A percentile compares a stretch with the other conserved stretches of the same genome.
These are phyloP conservation scores for Fomitopsis pulvina DNA, from an alignment of 768 basidiomycete genomes.

Conservation along the genomic window DNA sequence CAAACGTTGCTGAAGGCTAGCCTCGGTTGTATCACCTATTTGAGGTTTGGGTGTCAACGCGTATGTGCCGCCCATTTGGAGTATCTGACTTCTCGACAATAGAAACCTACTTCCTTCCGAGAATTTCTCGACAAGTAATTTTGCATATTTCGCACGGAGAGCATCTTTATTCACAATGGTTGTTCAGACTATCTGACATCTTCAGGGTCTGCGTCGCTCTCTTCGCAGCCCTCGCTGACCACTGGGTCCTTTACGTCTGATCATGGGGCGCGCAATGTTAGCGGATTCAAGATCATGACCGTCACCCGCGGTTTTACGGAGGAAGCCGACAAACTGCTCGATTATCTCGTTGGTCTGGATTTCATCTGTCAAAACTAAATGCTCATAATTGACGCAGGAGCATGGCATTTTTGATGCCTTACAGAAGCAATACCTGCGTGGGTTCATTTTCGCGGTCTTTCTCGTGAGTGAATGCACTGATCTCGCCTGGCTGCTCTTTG, in stretches of 20 bases:
- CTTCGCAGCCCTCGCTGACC: conserved; percentile 24
- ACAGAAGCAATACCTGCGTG: conserved; percentile 76
- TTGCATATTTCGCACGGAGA: not conserved
- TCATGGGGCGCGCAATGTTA: conserved; percentile 37
- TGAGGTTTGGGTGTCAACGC: conserved; percentile 41
- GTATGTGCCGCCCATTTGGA: conserved; percentile 7
- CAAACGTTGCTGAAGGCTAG: conserved; percentile 69
- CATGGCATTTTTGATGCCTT: conserved; percentile 83
- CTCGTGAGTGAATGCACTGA: conserved; percentile 41
- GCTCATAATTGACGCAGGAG: conserved; percentile 43
- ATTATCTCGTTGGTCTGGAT: conserved; percentile 58
- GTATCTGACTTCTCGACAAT: not conserved
- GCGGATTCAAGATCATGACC: conserved; percentile 65
- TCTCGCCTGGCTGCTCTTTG: not conserved
- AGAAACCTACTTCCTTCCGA: conserved; percentile 76
- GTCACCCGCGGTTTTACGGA: conserved; percentile 74
- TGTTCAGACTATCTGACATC: conserved; percentile 49
- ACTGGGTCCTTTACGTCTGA: conserved; percentile 32
- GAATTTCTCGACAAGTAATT: conserved; percentile 64
- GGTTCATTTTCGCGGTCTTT: conserved; percentile 83
- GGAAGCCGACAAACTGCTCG: conserved; percentile 76
- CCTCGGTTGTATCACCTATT: conserved; percentile 69
- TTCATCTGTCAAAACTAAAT: conserved; percentile 7
- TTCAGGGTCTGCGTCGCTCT: conserved; percentile 25
- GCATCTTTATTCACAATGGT: not conserved